Evolutionary conservation across 1,139 yeast genomes (phyloP).

Genomic region (Diutina pseudorugosa): DNA sequence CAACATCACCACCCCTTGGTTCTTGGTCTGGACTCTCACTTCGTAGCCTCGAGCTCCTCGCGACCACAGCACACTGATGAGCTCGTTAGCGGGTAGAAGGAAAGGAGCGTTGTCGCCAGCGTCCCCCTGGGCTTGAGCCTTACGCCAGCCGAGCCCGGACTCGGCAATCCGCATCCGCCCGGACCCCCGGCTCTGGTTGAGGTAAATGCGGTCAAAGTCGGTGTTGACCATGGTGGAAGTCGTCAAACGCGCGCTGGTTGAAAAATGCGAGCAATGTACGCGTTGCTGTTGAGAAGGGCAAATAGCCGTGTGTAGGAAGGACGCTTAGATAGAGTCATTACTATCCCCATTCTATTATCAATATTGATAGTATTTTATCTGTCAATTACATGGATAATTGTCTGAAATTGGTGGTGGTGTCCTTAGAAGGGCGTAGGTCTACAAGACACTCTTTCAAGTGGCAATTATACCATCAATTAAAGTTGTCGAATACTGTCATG

Average conservation of each 20-base stretch:
- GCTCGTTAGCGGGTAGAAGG: constrained; percentile 73
- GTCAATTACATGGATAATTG: too few relatives aligned
- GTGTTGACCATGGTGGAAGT: constrained; percentile 12
- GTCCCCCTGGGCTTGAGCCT: constrained; percentile 23
- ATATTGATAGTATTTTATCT: too few relatives aligned
- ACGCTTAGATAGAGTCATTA: too few relatives aligned
- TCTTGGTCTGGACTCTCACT: constrained; percentile 77
- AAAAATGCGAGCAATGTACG: not conserved
- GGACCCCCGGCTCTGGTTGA: constrained; percentile 70
- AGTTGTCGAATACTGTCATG: too few relatives aligned
- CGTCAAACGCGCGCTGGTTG: not conserved
- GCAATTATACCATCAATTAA: too few relatives aligned
- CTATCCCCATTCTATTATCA: too few relatives aligned
- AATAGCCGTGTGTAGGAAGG: too few relatives aligned
- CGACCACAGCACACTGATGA: constrained; percentile 78
- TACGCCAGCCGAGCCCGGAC: constrained; percentile 94
- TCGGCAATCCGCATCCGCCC: constrained; percentile 94
- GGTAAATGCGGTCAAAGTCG: constrained; percentile 77
- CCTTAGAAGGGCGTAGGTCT: too few relatives aligned
- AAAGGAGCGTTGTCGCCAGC: constrained; percentile 63
- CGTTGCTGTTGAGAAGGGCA: too few relatives aligned
- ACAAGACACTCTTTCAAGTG: too few relatives aligned
- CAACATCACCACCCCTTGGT: constrained; percentile 71
- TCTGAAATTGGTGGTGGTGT: too few relatives aligned
- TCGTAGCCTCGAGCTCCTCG: constrained; percentile 90